Conservation (phyloP, 768 basidiomycete genomes). For the Mycena rosella region DNA sequence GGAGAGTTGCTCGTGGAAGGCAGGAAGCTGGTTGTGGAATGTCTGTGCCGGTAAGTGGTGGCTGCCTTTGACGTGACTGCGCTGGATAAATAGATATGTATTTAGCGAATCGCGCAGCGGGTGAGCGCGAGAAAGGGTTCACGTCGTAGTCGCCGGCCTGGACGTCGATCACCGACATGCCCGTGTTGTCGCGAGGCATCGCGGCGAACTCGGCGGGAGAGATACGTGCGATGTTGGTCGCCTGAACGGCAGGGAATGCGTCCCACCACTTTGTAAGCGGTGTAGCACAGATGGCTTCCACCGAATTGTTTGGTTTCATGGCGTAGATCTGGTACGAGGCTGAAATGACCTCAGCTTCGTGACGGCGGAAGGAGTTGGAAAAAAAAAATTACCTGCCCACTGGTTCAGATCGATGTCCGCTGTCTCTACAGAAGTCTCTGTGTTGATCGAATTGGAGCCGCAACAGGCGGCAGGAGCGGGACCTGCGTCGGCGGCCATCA, state of each 20-base stretch:
- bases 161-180: slow-evolving; percentile 64
- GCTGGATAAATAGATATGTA: slow-evolving; percentile 46
- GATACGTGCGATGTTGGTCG: slow-evolving; percentile 52
- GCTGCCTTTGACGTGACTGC: slow-evolving; percentile 67
- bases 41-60: slow-evolving; percentile 63
- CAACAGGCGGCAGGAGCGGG: slow-evolving; percentile 24
- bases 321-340: slow-evolving; percentile 64
- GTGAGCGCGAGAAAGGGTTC: slow-evolving; percentile 28
- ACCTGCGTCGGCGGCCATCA: slow-evolving; percentile 20
- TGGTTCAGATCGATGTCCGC: slow-evolving; percentile 54
- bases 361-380: background rate
- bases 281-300: background rate
- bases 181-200: slow-evolving; percentile 43
- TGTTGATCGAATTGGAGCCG: slow-evolving; percentile 9
- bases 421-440: slow-evolving; percentile 17
- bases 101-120: background rate
- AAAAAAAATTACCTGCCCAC: slow-evolving; percentile 54
- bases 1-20: slow-evolving; percentile 56
- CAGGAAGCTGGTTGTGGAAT: slow-evolving; percentile 59
- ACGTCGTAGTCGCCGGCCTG: slow-evolving; percentile 61
- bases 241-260: slow-evolving; percentile 58
- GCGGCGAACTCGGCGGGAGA: slow-evolving; percentile 11
- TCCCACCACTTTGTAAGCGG: slow-evolving; percentile 65
- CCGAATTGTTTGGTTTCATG: slow-evolving; percentile 45
- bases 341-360: slow-evolving; percentile 33